Base-by-base conservation (phyloP, 192 early-diverging fungal species). In the Coemansia reversa region DNA sequence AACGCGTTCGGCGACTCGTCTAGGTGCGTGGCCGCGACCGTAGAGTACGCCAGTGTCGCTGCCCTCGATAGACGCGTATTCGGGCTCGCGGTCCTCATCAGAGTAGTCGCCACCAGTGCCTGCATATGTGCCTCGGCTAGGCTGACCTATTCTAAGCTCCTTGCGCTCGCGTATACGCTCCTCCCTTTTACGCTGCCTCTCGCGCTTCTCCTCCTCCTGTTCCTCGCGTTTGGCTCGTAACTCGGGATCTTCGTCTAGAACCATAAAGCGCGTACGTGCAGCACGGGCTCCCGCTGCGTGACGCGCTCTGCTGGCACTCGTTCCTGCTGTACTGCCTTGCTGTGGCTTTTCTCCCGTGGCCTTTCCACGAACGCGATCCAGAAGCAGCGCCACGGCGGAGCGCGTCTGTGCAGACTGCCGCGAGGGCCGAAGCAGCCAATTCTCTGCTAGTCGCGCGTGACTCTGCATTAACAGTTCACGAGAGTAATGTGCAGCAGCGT, bases 161-260 rank as follows among this genome's bases (percentile, higher is more conserved):
- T 51, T 60, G 52, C 73, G 72, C 59, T 81, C 78, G 5, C 73
- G 69, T 35, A 60, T 32, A 22, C 65, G 65, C 57, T 81, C 69
- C 20, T 81, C 78, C 30, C 66, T 67, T n/a, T 60, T 35, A 51
- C 78, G 78, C 69, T 63, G 65, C 33, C 66, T 55, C 78, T 81
- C 78, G 32, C 69, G 65, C 33, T 54, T 39, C 51, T 75, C 73
- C 52, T 75, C 78, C 58, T 81, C 78, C 35, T 69, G 51, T 19
- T 69, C 69, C 25, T 65, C 78, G 39, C 73, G 72, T 29, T 67
- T 70, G 48, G 66, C 65, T 8, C 60, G 45, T 11, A 75, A 63
- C 55, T 74, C 78, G 4, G 78, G 73, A 30, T 74, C 69, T 56
- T 75, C 69, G 56, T 72, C 78, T 1, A 67, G 59, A n/a, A 75